Percentiles rank a stretch among this genome's conserved stretches.
phyloP scores from a whole-genome alignment of 805 yeast species.

The Saccharomycopsis synnaedendra region DNA sequence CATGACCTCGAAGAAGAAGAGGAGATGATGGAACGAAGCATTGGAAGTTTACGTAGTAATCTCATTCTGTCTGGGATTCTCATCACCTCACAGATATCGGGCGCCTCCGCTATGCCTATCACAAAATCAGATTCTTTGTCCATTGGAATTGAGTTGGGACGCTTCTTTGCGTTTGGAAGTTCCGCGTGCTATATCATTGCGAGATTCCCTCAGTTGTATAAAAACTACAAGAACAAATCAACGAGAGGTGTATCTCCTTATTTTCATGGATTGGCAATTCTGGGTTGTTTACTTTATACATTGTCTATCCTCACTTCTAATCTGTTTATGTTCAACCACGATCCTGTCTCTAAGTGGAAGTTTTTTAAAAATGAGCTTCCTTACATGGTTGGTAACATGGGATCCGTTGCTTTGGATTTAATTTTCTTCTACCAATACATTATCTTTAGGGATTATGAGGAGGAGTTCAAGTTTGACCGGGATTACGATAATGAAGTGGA shows the following conservation, averaged over 20 bases:
- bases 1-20: slow-evolving; percentile 4
- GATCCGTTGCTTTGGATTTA: slow-evolving; percentile 71
- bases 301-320: slow-evolving; percentile 61
- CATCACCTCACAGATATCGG: slow-evolving; percentile 20
- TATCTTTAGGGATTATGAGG: not conserved
- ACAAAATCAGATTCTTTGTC: slow-evolving; percentile 3
- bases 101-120: slow-evolving; percentile 17
- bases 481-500: not conserved
- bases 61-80: slow-evolving; percentile 4
- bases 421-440: slow-evolving; percentile 53
- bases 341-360: slow-evolving; percentile 25
- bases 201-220: slow-evolving; percentile 73
- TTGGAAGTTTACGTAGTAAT: slow-evolving; percentile 4
- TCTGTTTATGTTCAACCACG: slow-evolving; percentile 27
- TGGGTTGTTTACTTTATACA: slow-evolving; percentile 71
- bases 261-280: slow-evolving; percentile 52
- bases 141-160: slow-evolving; percentile 26
- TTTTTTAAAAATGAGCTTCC: slow-evolving; percentile 69
- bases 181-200: slow-evolving; percentile 66
- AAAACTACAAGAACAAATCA: slow-evolving; percentile 67
- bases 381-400: slow-evolving; percentile 73
- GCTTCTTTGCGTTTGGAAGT: slow-evolving; percentile 64
- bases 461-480: not conserved
- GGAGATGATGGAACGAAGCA: slow-evolving; percentile 8
- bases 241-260: slow-evolving; percentile 76